These are phyloP conservation scores for Spathaspora sp. DNA, from an alignment of 805 yeast species.

Conservation along the genomic window DNA sequence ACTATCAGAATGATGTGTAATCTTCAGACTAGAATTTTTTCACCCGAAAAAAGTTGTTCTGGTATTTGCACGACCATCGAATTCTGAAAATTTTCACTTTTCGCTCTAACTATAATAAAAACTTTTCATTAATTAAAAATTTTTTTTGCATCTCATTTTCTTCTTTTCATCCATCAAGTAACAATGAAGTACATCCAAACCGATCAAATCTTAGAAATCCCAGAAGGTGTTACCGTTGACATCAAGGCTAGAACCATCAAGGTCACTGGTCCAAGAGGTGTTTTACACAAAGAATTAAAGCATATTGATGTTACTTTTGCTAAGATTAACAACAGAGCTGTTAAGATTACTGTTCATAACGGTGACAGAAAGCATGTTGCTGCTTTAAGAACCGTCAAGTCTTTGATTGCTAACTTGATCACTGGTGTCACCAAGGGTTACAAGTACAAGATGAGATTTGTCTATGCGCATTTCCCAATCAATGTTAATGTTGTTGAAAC, in stretches of 20 bases:
- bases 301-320: constrained; percentile 93
- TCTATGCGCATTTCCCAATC: constrained; percentile 99
- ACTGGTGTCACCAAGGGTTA: constrained; percentile 99
- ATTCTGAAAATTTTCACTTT: not conserved
- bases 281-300: constrained; percentile 81
- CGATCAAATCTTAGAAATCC: constrained; percentile 77
- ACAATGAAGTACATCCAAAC: constrained; percentile 81
- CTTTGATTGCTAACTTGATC: constrained; percentile 88
- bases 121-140: not conserved
- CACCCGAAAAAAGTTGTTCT: not conserved
- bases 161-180: constrained; percentile 2
- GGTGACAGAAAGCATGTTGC: constrained; percentile 99
- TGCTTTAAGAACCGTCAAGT: constrained; percentile 97
- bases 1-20: not conserved
- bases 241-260: constrained; percentile 89
- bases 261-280: constrained; percentile 98
- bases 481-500: constrained; percentile 87
- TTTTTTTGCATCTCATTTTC: not conserved
- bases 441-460: constrained; percentile 99
- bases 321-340: constrained; percentile 66
- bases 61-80: not conserved
- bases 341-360: constrained; percentile 92
- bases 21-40: not conserved
- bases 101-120: not conserved
- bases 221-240: constrained; percentile 88